Base-by-base conservation (phyloP, 495 filamentous ascomycete genomes). In the Durotheca rogersii region DNA sequence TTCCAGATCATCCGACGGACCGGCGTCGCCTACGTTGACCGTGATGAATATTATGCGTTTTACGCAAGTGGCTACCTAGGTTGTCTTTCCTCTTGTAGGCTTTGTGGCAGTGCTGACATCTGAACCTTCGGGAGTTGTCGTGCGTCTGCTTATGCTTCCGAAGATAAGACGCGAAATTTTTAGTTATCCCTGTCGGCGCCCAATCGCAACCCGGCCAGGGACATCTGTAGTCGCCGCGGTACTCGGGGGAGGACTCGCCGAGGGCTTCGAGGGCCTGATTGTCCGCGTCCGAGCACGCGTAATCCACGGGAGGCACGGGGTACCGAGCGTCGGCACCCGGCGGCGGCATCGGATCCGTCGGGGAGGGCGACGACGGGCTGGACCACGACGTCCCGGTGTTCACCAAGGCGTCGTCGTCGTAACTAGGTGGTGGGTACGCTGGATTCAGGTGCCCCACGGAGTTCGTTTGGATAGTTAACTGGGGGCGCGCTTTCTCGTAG, bases 21-120 rank as follows among this genome's bases (percentile, higher is more conserved):
- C 36, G 30, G 16, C 36, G 34, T 20, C 37, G 23, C n/a, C n/a
- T n/a, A n/a, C n/a, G n/a, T 20, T 39, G 41, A 4, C n/a, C 4
- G 4, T 36, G 29, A 6, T n/a, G 20, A 7, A 15, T 4, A 4
- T 0, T 2, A 17, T 51, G 48, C 4, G 17, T 10, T 41, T 30
- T 41, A 7, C 18, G 35, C 11, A 2, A 1, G 10, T 53, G 50
- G 20, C 30, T 20, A 2, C 7, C 30, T n/a, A 3, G n/a, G n/a
- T 53, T 53, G 9, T 53, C 50, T 21, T 3, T 12, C 27, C 50
- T 33, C 10, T 41, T 53, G 7, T 27, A 53, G 2, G 3, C 1
- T 10, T 36, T 53, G 6, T 2, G 17, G 23, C 50, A 53, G 2
- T 30, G 6, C 0, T 34, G n/a, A 6, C 50, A 53, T 27, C 18